These are phyloP conservation scores for Microdochium bolleyi DNA, from an alignment of 2,329 filamentous ascomycete genomes.

Conservation along the genomic window DNA sequence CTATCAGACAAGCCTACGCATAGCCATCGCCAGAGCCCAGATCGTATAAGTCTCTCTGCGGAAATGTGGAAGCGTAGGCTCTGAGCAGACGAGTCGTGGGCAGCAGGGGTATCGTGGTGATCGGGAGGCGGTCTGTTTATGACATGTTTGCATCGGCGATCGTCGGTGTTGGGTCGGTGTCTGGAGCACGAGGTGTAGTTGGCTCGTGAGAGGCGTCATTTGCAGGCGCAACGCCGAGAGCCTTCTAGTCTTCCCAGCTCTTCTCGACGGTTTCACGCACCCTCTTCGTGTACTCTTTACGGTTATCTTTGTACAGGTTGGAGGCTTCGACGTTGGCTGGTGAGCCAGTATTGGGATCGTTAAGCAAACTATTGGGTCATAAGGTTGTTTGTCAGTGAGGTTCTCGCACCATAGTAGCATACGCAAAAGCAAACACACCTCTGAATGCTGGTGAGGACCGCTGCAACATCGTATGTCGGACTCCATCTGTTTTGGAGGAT, in stretches of 20 bases:
- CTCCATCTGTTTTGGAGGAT: constrained; percentile 98
- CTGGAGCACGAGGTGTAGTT: too few relatives aligned
- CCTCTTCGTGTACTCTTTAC: constrained; percentile 91
- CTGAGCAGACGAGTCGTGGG: too few relatives aligned
- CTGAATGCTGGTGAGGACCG: constrained; percentile 94
- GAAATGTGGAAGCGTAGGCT: too few relatives aligned
- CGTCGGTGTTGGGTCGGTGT: too few relatives aligned
- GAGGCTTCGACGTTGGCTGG: constrained; percentile 97
- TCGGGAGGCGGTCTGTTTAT: too few relatives aligned
- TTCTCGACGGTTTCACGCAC: constrained; percentile 97
- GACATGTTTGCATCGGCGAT: too few relatives aligned
- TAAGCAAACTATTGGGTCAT: constrained; percentile 61
- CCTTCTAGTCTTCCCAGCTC: constrained; percentile 86
- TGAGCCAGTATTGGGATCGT: constrained; percentile 97
- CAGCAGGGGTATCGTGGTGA: too few relatives aligned
- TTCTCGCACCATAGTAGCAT: not conserved
- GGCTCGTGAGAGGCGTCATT: too few relatives aligned
- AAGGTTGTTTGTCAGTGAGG: not conserved
- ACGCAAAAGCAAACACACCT: constrained; percentile 48
- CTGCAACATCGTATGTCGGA: constrained; percentile 95
- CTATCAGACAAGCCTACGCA: too few relatives aligned
- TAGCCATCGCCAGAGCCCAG: too few relatives aligned
- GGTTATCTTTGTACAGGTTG: constrained; percentile 96
- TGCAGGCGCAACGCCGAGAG: not conserved
- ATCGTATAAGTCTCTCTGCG: too few relatives aligned